A percentile compares a stretch with the other conserved stretches of the same genome.
These are phyloP conservation scores for Aspergillus sp. DNA, from an alignment of 2,329 filamentous ascomycete genomes.

Conservation along the genomic window DNA sequence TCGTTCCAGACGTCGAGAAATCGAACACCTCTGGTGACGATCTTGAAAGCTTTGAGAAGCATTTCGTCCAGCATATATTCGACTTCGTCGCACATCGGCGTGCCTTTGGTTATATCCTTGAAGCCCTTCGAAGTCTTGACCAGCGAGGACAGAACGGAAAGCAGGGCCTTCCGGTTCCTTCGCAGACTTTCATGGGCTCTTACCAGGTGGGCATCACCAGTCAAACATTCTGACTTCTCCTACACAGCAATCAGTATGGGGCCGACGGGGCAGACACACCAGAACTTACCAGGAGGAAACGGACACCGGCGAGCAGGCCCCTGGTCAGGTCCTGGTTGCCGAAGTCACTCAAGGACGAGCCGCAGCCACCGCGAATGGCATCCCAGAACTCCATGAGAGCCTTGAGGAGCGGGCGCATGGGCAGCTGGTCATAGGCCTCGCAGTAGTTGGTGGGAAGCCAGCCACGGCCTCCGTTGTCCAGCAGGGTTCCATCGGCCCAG, in stretches of 20 bases:
- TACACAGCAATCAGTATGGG: slow-evolving; percentile 31
- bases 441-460: slow-evolving; percentile 99
- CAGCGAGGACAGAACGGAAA: slow-evolving; percentile 80
- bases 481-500: slow-evolving; percentile 90
- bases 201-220: slow-evolving; percentile 66
- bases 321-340: slow-evolving; percentile 89
- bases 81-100: slow-evolving; percentile 29
- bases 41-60: slow-evolving; percentile 85
- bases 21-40: slow-evolving; percentile 80
- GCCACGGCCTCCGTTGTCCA: slow-evolving; percentile 75
- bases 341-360: slow-evolving; percentile 69
- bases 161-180: slow-evolving; percentile 71
- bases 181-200: slow-evolving; percentile 67
- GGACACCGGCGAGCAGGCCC: slow-evolving; percentile 84
- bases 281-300: slow-evolving; percentile 69
- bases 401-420: slow-evolving; percentile 75
- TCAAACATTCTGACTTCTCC: slow-evolving; percentile 84
- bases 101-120: slow-evolving; percentile 59
- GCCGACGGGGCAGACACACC: not conserved
- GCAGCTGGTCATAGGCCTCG: slow-evolving; percentile 81
- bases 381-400: slow-evolving; percentile 91
- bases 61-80: slow-evolving; percentile 70
- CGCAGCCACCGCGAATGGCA: slow-evolving; percentile 65
- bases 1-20: slow-evolving; percentile 80
- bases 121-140: slow-evolving; percentile 83